Evolutionary conservation across 139 green algal species (phyloP).

Genomic region (Chlorella sp.): DNA sequence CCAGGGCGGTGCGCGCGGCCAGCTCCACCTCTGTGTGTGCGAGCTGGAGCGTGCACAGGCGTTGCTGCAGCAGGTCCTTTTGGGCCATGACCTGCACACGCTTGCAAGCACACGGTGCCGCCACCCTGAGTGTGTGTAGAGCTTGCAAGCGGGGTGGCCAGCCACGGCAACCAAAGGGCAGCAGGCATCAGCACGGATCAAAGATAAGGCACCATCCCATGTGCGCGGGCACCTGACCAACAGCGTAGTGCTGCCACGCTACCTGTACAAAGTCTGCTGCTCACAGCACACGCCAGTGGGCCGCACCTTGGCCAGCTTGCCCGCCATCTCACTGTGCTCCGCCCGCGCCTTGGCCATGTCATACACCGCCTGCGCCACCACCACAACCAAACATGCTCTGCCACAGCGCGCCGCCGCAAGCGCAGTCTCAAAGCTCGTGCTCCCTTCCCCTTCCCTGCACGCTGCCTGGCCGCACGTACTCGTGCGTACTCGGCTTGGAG

Average conservation of each 20-base stretch:
- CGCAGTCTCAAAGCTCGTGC: too few relatives aligned
- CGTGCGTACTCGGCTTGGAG: neutral
- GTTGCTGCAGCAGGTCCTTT: neutral
- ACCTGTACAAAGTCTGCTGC: neutral
- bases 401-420: too few relatives aligned
- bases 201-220: neutral
- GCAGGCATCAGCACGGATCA: neutral
- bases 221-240: neutral
- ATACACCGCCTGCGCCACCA: constrained; percentile 6
- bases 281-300: neutral
- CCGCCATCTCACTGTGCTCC: constrained; percentile 29
- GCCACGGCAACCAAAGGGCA: neutral
- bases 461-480: too few relatives aligned
- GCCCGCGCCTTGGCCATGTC: constrained; percentile 27
- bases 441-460: too few relatives aligned
- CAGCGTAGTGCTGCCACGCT: neutral
- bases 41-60: neutral
- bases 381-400: too few relatives aligned
- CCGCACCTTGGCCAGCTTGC: constrained; percentile 14
- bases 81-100: neutral
- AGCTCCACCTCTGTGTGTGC: neutral
- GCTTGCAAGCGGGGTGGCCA: neutral
- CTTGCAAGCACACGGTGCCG: too few relatives aligned
- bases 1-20: neutral
- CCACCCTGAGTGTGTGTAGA: too few relatives aligned